A percentile compares a stretch with the other conserved stretches of the same genome.
phyloP scores from a whole-genome alignment of 495 filamentous ascomycete species.

The Penicillium cosmopolitanum region DNA sequence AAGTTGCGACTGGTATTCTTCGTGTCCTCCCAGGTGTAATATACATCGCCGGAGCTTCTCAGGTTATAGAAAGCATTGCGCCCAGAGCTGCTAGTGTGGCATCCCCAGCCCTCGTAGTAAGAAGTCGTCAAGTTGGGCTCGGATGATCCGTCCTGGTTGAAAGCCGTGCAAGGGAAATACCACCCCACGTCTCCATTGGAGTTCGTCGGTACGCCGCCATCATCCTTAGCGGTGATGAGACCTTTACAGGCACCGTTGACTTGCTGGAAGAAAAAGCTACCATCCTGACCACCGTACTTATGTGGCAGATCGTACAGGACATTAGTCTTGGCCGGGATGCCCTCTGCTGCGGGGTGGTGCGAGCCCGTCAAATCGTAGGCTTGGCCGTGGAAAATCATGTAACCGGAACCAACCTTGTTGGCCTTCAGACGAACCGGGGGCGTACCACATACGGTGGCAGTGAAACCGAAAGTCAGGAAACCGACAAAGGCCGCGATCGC shows the following conservation, averaged over 20 bases:
- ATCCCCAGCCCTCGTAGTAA: conserved; percentile 83
- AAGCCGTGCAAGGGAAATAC: conserved; percentile 94
- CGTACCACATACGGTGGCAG: conserved; percentile 77
- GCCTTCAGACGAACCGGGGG: conserved; percentile 71
- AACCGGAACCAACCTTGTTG: conserved; percentile 78
- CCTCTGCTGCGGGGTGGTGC: conserved; percentile 73
- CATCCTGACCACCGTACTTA: conserved; percentile 84
- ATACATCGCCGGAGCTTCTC: conserved; percentile 70
- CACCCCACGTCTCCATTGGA: conserved; percentile 76
- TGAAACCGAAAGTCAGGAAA: conserved; percentile 97
- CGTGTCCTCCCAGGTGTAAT: conserved; percentile 95
- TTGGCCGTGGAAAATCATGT: conserved; percentile 94
- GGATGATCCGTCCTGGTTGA: conserved; percentile 91
- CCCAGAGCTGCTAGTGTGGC: conserved; percentile 73
- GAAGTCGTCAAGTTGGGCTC: conserved; percentile 72
- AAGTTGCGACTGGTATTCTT: conserved; percentile 87
- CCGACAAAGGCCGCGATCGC: conserved; percentile 88
- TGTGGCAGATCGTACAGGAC: conserved; percentile 82
- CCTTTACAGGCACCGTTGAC: conserved; percentile 98
- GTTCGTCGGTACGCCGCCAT: conserved; percentile 81
- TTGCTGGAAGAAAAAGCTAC: conserved; percentile 97
- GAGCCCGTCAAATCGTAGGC: conserved; percentile 82
- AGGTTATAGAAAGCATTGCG: conserved; percentile 76
- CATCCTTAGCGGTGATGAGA: conserved; percentile 70
- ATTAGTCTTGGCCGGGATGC: conserved; percentile 71